phyloP scores from a whole-genome alignment of 345 rosid genomes.

The Euphorbia peplus region DNA sequence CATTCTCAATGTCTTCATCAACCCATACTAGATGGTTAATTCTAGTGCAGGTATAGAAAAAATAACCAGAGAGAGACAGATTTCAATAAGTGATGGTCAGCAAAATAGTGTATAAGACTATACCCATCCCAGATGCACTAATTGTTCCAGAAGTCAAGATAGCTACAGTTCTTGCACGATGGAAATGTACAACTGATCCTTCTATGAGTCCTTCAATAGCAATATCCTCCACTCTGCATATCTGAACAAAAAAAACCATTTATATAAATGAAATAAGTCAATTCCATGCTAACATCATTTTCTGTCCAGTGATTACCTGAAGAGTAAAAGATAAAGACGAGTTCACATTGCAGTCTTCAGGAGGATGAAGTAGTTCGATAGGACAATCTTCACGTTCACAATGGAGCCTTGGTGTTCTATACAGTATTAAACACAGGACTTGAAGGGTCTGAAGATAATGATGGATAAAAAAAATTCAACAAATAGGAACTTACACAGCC shows the following conservation, averaged over 20 bases:
- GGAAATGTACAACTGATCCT: slow-evolving; percentile 97
- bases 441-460: slow-evolving; percentile 8
- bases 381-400: slow-evolving; percentile 86
- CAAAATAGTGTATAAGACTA: not conserved
- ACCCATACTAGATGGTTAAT: not conserved
- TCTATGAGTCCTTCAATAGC: slow-evolving; percentile 75
- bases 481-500: slow-evolving; percentile 66
- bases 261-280: slow-evolving; percentile 21
- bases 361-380: slow-evolving; percentile 76
- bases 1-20: not conserved
- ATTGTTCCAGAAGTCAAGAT: slow-evolving; percentile 75
- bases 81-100: not conserved
- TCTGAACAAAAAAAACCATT: slow-evolving; percentile 45
- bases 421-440: slow-evolving; percentile 22
- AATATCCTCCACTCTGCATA: slow-evolving; percentile 97
- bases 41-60: not conserved
- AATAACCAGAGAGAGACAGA: not conserved
- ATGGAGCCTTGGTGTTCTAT: slow-evolving; percentile 86
- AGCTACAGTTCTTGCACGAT: slow-evolving; percentile 76
- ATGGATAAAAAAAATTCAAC: not conserved
- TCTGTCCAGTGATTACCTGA: slow-evolving; percentile 54
- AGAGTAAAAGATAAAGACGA: slow-evolving; percentile 91
- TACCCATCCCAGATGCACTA: slow-evolving; percentile 89
- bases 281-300: not conserved
- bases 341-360: slow-evolving; percentile 99